Percentiles rank a stretch among this genome's conserved stretches.
Conservation (phyloP, 805 yeast species). For the Lipomyces orientalis region DNA sequence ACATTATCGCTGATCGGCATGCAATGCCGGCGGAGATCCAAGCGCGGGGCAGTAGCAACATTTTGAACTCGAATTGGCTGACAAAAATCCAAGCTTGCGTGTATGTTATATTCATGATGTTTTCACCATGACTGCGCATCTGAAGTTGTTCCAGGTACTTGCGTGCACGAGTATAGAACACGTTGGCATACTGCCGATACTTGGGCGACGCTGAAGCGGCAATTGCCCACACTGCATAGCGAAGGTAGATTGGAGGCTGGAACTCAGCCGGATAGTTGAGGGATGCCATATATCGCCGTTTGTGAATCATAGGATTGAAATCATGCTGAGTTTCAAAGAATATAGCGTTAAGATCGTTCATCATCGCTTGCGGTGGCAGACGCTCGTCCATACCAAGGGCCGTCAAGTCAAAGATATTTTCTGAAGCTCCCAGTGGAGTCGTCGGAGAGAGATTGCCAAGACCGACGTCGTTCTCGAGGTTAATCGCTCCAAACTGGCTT, state of each 20-base stretch:
- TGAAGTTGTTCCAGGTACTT: slow-evolving; percentile 40
- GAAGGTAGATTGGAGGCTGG: slow-evolving; percentile 38
- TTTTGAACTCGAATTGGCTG: slow-evolving; percentile 39
- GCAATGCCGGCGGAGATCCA: slow-evolving; percentile 45
- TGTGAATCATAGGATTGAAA: slow-evolving; percentile 56
- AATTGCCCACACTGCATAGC: slow-evolving; percentile 43
- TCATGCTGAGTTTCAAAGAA: slow-evolving; percentile 56
- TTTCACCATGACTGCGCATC: slow-evolving; percentile 29
- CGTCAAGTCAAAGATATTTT: slow-evolving; percentile 12
- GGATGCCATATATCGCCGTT: slow-evolving; percentile 33
- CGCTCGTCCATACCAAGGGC: slow-evolving; percentile 40
- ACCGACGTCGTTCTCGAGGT: not conserved
- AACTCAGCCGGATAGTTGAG: slow-evolving; percentile 10
- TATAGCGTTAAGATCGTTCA: slow-evolving; percentile 52
- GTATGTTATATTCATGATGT: slow-evolving; percentile 35
- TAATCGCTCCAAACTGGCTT: not conserved
- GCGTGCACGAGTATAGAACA: slow-evolving; percentile 40
- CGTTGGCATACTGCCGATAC: slow-evolving; percentile 23
- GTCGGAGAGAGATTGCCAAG: not conserved
- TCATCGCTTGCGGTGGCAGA: slow-evolving; percentile 52
- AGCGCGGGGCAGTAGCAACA: slow-evolving; percentile 42
- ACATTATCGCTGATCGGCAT: slow-evolving; percentile 40
- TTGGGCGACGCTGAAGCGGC: slow-evolving; percentile 40
- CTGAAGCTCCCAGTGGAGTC: not conserved
- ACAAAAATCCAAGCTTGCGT: slow-evolving; percentile 42